Conservation (phyloP, 2,329 filamentous ascomycete genomes). For the Pseudodiploospora longispora region DNA sequence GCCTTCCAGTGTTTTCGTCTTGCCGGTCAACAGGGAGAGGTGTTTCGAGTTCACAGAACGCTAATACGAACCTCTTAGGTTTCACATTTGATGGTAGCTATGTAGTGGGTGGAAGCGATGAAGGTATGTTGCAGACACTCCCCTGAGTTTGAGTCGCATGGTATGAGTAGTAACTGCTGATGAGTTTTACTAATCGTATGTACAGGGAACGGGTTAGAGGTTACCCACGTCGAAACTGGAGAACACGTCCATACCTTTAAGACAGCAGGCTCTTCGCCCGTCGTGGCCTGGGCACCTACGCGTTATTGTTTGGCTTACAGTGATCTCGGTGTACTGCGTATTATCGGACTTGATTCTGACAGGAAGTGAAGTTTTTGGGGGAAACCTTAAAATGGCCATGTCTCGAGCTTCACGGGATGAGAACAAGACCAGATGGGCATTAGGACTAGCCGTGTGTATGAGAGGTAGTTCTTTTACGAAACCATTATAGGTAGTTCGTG, state of each 20-base stretch:
- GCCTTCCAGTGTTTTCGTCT: too few relatives aligned
- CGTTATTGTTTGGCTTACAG: conserved; percentile 68
- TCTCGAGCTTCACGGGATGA: too few relatives aligned
- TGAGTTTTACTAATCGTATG: neutral
- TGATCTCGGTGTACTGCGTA: conserved; percentile 60
- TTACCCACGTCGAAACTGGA: conserved; percentile 66
- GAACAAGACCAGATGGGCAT: too few relatives aligned
- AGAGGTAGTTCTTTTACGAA: too few relatives aligned
- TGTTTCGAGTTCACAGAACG: too few relatives aligned
- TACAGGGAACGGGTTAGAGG: conserved; percentile 53
- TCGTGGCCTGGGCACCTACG: conserved; percentile 69
- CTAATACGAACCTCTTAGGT: conserved; percentile 30
- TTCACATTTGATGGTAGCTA: conserved; percentile 75
- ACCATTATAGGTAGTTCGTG: too few relatives aligned
- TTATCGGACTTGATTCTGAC: conserved; percentile 52
- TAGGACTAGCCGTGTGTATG: too few relatives aligned
- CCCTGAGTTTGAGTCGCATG: neutral
- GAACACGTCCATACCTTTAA: conserved; percentile 67
- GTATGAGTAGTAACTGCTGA: neutral
- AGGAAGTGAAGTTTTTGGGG: conserved; percentile 20
- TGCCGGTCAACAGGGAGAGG: too few relatives aligned
- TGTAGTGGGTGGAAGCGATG: conserved; percentile 65
- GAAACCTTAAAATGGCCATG: too few relatives aligned
- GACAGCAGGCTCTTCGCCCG: conserved; percentile 53
- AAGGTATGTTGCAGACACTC: conserved; percentile 38